A percentile compares a stretch with the other conserved stretches of the same genome.
These are phyloP conservation scores for Chenopodium quinoa DNA, from an alignment of 148 eudicot species.

Conservation along the genomic window DNA sequence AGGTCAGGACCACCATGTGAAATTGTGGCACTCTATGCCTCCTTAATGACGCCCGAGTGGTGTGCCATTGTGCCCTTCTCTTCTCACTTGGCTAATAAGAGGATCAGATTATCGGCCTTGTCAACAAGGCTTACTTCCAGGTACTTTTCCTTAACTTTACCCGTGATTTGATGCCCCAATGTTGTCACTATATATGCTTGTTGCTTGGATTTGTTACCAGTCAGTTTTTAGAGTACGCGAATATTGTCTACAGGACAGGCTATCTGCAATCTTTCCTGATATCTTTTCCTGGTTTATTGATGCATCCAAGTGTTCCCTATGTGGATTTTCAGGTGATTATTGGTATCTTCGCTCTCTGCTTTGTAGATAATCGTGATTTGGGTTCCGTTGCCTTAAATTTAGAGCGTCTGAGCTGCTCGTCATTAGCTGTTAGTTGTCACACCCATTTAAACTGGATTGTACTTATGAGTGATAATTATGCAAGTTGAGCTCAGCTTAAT, in stretches of 20 bases:
- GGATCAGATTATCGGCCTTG: slow-evolving; percentile 11
- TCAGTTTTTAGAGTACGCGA: background rate
- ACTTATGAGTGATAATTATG: background rate
- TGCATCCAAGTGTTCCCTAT: background rate
- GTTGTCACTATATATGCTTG: slow-evolving; percentile 11
- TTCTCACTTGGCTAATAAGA: slow-evolving; percentile 2
- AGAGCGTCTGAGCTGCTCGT: background rate
- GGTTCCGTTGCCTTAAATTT: background rate
- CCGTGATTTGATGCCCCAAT: slow-evolving; percentile 6
- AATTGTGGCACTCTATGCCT: slow-evolving; percentile 4
- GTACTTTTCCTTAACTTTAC: background rate
- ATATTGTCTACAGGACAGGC: background rate
- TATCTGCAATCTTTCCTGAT: background rate
- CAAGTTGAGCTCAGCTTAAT: background rate
- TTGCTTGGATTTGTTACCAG: background rate
- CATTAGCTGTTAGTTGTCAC: background rate
- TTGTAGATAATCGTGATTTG: background rate
- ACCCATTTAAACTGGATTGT: background rate
- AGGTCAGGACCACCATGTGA: slow-evolving; percentile 34
- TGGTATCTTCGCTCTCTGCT: background rate
- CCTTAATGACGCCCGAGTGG: slow-evolving; percentile 19
- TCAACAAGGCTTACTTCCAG: slow-evolving; percentile 2
- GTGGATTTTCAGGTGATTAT: background rate
- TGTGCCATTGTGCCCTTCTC: slow-evolving; percentile 7
- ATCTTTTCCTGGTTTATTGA: background rate